phyloP scores from a whole-genome alignment of 2,329 filamentous ascomycete genomes.

The Calonectria pseudoturangicola region DNA sequence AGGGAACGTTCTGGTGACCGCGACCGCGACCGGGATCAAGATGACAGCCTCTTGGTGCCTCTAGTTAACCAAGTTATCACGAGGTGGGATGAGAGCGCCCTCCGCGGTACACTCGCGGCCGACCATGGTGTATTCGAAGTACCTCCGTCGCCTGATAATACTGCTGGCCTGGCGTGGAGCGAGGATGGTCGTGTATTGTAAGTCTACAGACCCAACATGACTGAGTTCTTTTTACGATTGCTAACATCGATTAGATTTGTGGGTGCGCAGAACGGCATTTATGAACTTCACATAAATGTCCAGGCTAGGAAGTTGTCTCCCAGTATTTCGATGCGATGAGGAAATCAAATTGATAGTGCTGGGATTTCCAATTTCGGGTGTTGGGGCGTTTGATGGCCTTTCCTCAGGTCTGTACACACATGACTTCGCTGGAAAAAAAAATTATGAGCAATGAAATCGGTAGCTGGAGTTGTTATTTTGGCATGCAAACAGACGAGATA shows the following conservation, averaged over 20 bases:
- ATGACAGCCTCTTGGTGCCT: constrained; percentile 61
- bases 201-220: constrained; percentile 55
- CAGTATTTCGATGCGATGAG: constrained; percentile 71
- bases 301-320: constrained; percentile 76
- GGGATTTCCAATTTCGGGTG: constrained; percentile 21
- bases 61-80: constrained; percentile 62
- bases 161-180: constrained; percentile 78
- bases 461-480: constrained; percentile 43
- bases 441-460: constrained; percentile 48
- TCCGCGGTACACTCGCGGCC: constrained; percentile 56
- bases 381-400: constrained; percentile 35
- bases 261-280: constrained; percentile 83
- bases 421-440: constrained; percentile 47
- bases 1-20: constrained; percentile 58
- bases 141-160: constrained; percentile 72
- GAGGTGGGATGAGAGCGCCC: constrained; percentile 62
- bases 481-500: constrained; percentile 49
- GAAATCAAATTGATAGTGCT: constrained; percentile 5
- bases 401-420: background rate
- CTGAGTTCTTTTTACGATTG: background rate
- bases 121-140: constrained; percentile 66
- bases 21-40: constrained; percentile 59
- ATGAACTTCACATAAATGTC: constrained; percentile 82
- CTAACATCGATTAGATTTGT: constrained; percentile 70
- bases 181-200: constrained; percentile 76